A percentile compares a stretch with the other conserved stretches of the same genome.
Conservation (phyloP, 495 filamentous ascomycete genomes). For the Xylaria nigripes region DNA sequence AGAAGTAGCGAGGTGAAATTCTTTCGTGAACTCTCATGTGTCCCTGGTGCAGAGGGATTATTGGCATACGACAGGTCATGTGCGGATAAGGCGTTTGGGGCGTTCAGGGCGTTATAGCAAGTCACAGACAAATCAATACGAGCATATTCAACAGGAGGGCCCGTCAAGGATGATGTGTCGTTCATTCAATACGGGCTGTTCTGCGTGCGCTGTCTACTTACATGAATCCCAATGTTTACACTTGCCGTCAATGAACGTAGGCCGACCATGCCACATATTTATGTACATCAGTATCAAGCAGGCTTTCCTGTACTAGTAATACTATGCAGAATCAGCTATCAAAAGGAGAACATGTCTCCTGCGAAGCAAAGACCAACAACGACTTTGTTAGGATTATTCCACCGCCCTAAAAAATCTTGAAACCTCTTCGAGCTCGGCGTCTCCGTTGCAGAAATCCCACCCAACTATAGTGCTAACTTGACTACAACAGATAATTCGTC, state of each 20-base stretch:
- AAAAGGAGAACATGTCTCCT: background rate
- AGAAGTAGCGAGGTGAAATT: conserved; percentile 60
- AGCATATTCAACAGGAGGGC: conserved; percentile 1
- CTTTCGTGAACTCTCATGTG: background rate
- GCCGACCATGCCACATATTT: background rate
- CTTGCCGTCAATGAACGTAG: background rate
- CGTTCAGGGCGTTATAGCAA: conserved; percentile 9
- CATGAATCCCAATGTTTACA: background rate
- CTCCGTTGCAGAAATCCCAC: conserved; percentile 95
- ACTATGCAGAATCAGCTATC: background rate
- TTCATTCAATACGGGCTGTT: background rate
- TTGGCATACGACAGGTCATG: conserved; percentile 6
- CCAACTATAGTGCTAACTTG: conserved; percentile 88
- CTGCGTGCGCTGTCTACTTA: background rate
- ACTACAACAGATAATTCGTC: conserved; percentile 88
- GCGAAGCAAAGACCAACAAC: background rate
- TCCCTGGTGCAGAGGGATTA: conserved; percentile 3
- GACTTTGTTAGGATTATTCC: conserved; percentile 28
- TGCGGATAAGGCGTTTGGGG: background rate
- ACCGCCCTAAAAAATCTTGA: conserved; percentile 63
- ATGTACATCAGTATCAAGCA: background rate
- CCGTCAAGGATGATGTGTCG: background rate
- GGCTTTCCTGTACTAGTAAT: background rate
- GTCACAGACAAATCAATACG: background rate
- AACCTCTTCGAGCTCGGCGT: conserved; percentile 72